Conservation (phyloP, 805 yeast species). For the Saturnispora hagleri region DNA sequence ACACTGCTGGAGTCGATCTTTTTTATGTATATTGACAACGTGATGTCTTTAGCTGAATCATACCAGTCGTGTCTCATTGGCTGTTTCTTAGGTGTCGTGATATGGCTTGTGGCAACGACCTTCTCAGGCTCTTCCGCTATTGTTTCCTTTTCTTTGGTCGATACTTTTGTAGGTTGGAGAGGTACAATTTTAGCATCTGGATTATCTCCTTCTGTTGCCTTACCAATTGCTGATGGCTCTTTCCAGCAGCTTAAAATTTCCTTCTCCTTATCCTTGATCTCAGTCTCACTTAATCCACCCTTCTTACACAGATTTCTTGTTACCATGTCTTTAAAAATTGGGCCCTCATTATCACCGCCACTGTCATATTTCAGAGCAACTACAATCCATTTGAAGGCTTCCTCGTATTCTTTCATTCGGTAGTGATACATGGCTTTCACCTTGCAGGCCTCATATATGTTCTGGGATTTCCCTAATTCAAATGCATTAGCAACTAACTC, state of each 20-base stretch:
- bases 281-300: conserved; percentile 23
- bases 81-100: conserved; percentile 17
- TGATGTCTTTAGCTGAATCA: conserved; percentile 50
- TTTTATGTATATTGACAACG: conserved; percentile 64
- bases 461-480: conserved; percentile 35
- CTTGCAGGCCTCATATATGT: conserved; percentile 40
- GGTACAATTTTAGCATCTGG: not conserved
- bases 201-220: not conserved
- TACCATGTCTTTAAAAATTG: conserved; percentile 39
- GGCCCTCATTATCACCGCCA: conserved; percentile 35
- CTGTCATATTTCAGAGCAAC: conserved; percentile 35
- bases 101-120: not conserved
- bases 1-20: conserved; percentile 45
- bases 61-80: conserved; percentile 57
- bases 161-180: not conserved
- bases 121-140: not conserved
- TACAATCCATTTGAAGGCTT: conserved; percentile 34
- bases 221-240: not conserved
- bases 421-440: conserved; percentile 41
- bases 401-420: conserved; percentile 32
- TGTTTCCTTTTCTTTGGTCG: not conserved
- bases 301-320: conserved; percentile 25
- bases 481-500: conserved; percentile 37
- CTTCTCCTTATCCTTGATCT: conserved; percentile 2
- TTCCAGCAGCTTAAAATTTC: not conserved